Percentiles rank a stretch among this genome's conserved stretches.
phyloP scores from a whole-genome alignment of 2,329 filamentous ascomycete genomes.

The Talaromyces islandicus region DNA sequence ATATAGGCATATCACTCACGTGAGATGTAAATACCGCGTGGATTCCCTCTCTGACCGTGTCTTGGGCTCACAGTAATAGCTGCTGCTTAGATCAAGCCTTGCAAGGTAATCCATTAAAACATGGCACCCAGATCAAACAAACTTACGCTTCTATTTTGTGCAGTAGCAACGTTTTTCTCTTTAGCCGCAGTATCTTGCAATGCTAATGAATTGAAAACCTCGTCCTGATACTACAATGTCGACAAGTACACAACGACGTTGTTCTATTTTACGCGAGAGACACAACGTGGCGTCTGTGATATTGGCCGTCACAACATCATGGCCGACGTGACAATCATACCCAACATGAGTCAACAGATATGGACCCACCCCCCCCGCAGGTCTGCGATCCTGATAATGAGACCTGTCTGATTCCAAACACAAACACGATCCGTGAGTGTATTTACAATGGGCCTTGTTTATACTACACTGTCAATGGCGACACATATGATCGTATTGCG shows the following conservation, averaged over 20 bases:
- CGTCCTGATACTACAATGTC: not conserved
- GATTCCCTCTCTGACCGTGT: not conserved
- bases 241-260: not conserved
- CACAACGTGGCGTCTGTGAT: constrained; percentile 12
- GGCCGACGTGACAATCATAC: constrained; percentile 15
- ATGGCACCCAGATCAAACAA: not conserved
- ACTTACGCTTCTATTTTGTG: not conserved
- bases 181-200: not conserved
- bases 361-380: constrained; percentile 10
- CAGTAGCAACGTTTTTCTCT: not conserved
- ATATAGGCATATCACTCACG: not conserved
- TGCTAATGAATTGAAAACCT: not conserved
- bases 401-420: constrained; percentile 11
- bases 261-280: constrained; percentile 8
- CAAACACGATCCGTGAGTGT: constrained; percentile 9
- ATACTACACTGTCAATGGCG: constrained; percentile 16
- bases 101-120: not conserved
- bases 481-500: constrained; percentile 13
- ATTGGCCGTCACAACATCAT: constrained; percentile 13
- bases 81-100: not conserved
- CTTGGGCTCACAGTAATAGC: not conserved
- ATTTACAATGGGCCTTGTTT: constrained; percentile 14
- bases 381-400: constrained; percentile 12
- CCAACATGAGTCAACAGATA: constrained; percentile 12
- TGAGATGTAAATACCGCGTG: not conserved